Base-by-base conservation (phyloP, 176 grass and related monocot species). In the Rhynchospora tenuis region DNA sequence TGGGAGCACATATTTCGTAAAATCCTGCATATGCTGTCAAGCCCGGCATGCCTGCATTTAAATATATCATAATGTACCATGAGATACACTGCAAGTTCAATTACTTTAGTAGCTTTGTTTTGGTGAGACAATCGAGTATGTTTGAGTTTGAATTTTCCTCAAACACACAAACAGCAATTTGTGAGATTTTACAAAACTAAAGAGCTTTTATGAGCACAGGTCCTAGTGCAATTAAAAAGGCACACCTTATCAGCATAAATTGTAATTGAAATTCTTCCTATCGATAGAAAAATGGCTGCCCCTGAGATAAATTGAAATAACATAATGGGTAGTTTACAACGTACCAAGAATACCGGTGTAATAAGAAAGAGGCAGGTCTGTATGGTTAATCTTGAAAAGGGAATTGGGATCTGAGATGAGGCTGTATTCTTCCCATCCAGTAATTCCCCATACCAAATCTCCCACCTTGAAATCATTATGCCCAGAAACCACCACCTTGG, bases 371-470 rank as follows among this genome's bases (percentile, higher is more conserved):
- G 85, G 81, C 6, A 90, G 26, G 14, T 90, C 84, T 24, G 81
- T 45, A 61, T 90, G 57, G 31, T 79, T 87, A 45, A 90, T 90
- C 73, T 90, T 90, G n/a, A 75, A 50, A 3, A 87, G 63, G 2
- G 0, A 3, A 24, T 76, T 28, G 13, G 65, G 26, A 51, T 78
- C 20, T n/a, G 85, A 79, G 16, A 90, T 84, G 73, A 90, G 64
- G 47, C 73, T 90, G 38, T 90, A 90, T 59, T 90, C 88, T 76
- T 90, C 88, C 84, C 88, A 90, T 29, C 85, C 57, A 38, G 81
- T 90, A 5, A 81, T 81, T 13, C 81, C 88, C 88, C 81, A 90
- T 24, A 84, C 81, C 7, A 81, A 52, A 66, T 90, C 88, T 56
- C 88, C 85, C 2, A 4, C 31, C 28, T 75, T 87, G 6, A 90